Conservation (phyloP, 2,329 filamentous ascomycete species). For the Juglanconis juglandina region DNA sequence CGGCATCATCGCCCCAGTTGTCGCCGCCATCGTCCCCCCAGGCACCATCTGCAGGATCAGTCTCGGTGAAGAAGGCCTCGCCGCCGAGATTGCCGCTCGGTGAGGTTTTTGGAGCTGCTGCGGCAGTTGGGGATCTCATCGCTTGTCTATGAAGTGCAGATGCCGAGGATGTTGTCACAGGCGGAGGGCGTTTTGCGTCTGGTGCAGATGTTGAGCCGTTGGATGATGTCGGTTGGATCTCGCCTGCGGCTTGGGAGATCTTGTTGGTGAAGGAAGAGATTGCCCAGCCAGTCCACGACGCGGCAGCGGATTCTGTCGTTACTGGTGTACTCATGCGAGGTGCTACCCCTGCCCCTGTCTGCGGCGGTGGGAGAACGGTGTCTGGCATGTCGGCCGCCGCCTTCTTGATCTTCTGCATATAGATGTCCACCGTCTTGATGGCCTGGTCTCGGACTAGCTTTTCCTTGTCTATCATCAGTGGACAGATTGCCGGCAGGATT, state of each 20-base stretch:
- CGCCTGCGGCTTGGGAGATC: slow-evolving; percentile 74
- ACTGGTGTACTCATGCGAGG: slow-evolving; percentile 80
- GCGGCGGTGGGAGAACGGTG: slow-evolving; percentile 63
- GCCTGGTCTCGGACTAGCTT: slow-evolving; percentile 92
- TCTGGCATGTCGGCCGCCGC: slow-evolving; percentile 76
- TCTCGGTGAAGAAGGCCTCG: slow-evolving; percentile 52
- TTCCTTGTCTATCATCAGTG: slow-evolving; percentile 87
- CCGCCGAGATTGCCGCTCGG: slow-evolving; percentile 39
- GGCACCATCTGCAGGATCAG: slow-evolving; percentile 62
- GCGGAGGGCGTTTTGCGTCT: slow-evolving; percentile 32
- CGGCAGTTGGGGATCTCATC: slow-evolving; percentile 43
- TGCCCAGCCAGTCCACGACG: slow-evolving; percentile 90
- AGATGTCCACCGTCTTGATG: slow-evolving; percentile 82
- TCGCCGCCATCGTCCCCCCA: slow-evolving; percentile 72
- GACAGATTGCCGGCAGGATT: slow-evolving; percentile 79
- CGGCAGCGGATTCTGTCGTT: slow-evolving; percentile 52
- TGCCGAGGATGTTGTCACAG: slow-evolving; percentile 45
- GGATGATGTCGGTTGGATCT: slow-evolving; percentile 64
- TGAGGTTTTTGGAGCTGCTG: slow-evolving; percentile 25
- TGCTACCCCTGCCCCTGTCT: slow-evolving; percentile 46
- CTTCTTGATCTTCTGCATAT: slow-evolving; percentile 78
- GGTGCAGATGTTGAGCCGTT: slow-evolving; percentile 41
- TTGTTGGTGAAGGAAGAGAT: slow-evolving; percentile 99
- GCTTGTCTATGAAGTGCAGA: slow-evolving; percentile 60
- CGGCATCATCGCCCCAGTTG: slow-evolving; percentile 69